Base-by-base conservation (phyloP, 1,284 basidiomycete genomes). In the Laetiporus sulphureus region DNA sequence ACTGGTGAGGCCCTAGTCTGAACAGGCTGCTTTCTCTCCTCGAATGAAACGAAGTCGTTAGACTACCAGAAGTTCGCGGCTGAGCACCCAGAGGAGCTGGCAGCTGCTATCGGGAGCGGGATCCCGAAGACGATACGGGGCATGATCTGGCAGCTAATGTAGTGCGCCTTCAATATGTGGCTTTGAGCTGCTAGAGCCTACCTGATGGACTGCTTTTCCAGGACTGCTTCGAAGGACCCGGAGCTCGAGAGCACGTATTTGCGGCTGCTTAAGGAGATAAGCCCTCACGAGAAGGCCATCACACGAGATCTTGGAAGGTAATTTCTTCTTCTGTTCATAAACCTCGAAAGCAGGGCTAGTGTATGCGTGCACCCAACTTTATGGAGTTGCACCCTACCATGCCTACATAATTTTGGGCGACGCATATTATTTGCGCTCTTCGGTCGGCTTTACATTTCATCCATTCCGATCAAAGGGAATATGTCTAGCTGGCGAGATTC, bases 141-240 rank as follows among this genome's bases (percentile, higher is more conserved):
- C 18, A 94, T 97, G 82, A 85, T 96, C 67, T 99, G 95, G 95
- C 95, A 99, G 62, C 75, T 98, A 61, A 97, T 99, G 93, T 91
- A 69, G 58, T 59, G 42, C 40, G 51, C 45, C 36, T 44, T 27
- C 38, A 45, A 10, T 32, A 36, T 12, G 19, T 36, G 41, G 43
- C 27, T 36, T 19, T 32, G 40, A 48, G 4, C 12, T 5, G 4
- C 19, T 37, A 36, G 30, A 30, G n/a, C 6, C 23, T 41, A 32
- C 5, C 27, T 10, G 33, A 18, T 32, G 33, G 5, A 27, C 46
- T 50, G 29, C 51, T 50, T 15, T 13, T 21, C 24, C 47, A 86
- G 82, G 82, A 79, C 87, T 38, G 91, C 87, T 21, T 91, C 90
- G 5, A 96, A 99, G 65, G 91, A 97, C 54, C 69, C 75, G 5